Percentiles rank a stretch among this genome's conserved stretches.
Conservation (phyloP, 2,329 filamentous ascomycete species). For the Trichoderma guizhouense region DNA sequence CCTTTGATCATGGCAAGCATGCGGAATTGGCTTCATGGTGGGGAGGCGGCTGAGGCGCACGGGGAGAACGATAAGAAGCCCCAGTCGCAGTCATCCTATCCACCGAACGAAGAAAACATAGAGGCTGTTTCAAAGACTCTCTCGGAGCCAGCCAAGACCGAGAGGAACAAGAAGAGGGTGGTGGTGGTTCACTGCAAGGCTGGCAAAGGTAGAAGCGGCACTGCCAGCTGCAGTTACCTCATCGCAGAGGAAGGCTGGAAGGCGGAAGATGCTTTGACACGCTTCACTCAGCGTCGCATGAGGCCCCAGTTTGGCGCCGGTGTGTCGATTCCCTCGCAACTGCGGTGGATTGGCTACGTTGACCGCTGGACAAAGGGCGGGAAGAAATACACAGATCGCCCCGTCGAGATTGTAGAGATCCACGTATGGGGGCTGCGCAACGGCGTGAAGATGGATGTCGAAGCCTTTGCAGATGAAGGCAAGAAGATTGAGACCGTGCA, state of each 20-base stretch:
- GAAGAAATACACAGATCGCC: slow-evolving; percentile 78
- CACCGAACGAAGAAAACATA: background rate
- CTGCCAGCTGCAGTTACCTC: slow-evolving; percentile 81
- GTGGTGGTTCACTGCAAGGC: slow-evolving; percentile 96
- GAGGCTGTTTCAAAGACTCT: background rate
- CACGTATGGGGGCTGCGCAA: slow-evolving; percentile 86
- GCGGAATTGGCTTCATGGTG: slow-evolving; percentile 75
- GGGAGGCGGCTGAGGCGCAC: slow-evolving; percentile 31
- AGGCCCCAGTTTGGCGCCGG: slow-evolving; percentile 81
- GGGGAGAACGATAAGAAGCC: background rate
- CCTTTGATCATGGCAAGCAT: slow-evolving; percentile 89
- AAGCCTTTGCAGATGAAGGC: slow-evolving; percentile 85
- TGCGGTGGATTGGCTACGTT: slow-evolving; percentile 84
- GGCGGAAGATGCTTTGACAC: slow-evolving; percentile 49
- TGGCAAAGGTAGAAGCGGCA: slow-evolving; percentile 90
- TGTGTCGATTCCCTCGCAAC: slow-evolving; percentile 88
- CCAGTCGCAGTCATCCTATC: background rate
- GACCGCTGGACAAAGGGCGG: slow-evolving; percentile 74
- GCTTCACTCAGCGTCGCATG: slow-evolving; percentile 82
- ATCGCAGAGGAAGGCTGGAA: slow-evolving; percentile 76
- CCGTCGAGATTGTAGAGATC: slow-evolving; percentile 81
- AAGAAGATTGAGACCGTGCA: slow-evolving; percentile 82
- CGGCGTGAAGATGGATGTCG: slow-evolving; percentile 82
- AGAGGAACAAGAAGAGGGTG: slow-evolving; percentile 53
- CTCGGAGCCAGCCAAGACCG: slow-evolving; percentile 25